Evolutionary conservation across 306 rosid species (phyloP).

Genomic region (Rubus parviflorus): DNA sequence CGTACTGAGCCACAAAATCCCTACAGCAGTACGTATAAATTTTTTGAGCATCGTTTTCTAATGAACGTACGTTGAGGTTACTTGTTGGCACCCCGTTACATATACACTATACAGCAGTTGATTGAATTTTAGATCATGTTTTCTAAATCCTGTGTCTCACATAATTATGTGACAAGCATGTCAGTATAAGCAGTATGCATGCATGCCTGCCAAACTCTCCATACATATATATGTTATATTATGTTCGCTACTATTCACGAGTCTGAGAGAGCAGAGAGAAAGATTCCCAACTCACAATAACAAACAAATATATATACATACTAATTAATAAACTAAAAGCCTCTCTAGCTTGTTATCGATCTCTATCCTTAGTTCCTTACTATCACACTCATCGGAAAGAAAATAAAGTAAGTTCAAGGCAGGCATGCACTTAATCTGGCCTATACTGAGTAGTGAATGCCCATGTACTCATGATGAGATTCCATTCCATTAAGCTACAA

Average conservation of each 20-base stretch:
- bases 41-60: too few species aligned
- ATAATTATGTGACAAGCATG: too few species aligned
- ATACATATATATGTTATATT: background rate
- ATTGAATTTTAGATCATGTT: too few species aligned
- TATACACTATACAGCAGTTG: too few species aligned
- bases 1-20: too few species aligned
- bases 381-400: conserved; percentile 5
- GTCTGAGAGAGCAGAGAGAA: conserved; percentile 9
- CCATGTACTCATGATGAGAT: background rate
- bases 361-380: conserved; percentile 6
- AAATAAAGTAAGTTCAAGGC: background rate
- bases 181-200: too few species aligned
- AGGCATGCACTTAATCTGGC: background rate
- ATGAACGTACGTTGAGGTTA: too few species aligned
- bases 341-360: background rate
- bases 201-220: background rate
- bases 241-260: conserved; percentile 20
- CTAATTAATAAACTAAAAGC: background rate
- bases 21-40: too few species aligned
- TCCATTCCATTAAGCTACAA: background rate
- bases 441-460: background rate
- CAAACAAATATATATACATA: background rate
- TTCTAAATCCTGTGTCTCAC: too few species aligned
- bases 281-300: conserved; percentile 18
- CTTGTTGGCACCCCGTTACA: too few species aligned